Evolutionary conservation across 805 yeast genomes (phyloP).

Genomic region (Yamadazyma olivae): DNA sequence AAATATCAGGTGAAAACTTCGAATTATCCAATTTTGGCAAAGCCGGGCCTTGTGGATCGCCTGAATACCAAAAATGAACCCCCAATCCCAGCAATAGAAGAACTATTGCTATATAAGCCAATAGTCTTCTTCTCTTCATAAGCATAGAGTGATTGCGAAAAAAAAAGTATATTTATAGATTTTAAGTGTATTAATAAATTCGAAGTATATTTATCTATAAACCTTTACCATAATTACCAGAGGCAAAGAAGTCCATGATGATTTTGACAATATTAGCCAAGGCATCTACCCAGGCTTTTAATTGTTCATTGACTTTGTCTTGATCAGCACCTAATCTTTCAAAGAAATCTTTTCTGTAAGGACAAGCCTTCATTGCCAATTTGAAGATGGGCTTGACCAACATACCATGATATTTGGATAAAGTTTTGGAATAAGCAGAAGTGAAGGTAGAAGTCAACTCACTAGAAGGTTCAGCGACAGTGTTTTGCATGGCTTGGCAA

Average conservation of each 20-base stretch:
- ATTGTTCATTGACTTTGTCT: constrained; percentile 61
- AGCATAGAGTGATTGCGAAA: too few species aligned
- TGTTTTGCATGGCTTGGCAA: constrained; percentile 84
- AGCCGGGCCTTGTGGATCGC: too few species aligned
- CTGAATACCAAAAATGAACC: too few species aligned
- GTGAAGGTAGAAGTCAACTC: constrained; percentile 80
- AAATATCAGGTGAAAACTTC: too few species aligned
- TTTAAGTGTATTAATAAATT: too few species aligned
- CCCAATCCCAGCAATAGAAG: too few species aligned
- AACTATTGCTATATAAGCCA: too few species aligned
- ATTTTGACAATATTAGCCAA: constrained; percentile 70
- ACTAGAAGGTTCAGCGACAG: constrained; percentile 55
- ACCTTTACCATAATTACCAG: constrained; percentile 88
- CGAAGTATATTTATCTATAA: too few species aligned
- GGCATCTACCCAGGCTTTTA: constrained; percentile 71
- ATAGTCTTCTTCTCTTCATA: too few species aligned
- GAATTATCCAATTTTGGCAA: too few species aligned
- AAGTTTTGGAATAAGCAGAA: constrained; percentile 77
- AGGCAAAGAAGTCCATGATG: constrained; percentile 70
- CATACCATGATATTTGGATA: constrained; percentile 78
- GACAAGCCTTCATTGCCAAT: constrained; percentile 94
- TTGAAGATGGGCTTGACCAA: constrained; percentile 83
- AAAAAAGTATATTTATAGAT: too few species aligned
- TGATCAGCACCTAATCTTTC: constrained; percentile 77
- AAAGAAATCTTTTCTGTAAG: constrained; percentile 83